Conservation (phyloP, 768 basidiomycete genomes). For the Leccinum rimulosum region DNA sequence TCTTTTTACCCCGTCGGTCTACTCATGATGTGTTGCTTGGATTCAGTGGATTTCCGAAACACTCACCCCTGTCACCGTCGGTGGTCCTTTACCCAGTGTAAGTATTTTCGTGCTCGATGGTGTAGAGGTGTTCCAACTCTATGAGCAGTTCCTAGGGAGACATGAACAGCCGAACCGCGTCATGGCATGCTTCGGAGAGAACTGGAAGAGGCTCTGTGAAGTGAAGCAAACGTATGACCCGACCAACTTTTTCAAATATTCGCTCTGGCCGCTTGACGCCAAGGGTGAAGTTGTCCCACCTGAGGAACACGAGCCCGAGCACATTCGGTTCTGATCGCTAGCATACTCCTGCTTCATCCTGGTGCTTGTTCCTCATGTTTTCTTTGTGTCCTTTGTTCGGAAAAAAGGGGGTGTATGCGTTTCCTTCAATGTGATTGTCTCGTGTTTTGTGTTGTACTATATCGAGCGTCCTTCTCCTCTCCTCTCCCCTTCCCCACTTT, state of each 20-base stretch:
- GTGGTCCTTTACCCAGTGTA: slow-evolving; percentile 84
- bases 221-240: slow-evolving; percentile 82
- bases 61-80: slow-evolving; percentile 65
- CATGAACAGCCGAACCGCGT: slow-evolving; percentile 62
- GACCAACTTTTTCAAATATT: slow-evolving; percentile 67
- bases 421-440: not conserved
- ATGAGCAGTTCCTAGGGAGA: slow-evolving; percentile 68
- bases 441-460: not conserved
- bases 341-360: too few species aligned
- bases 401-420: not conserved
- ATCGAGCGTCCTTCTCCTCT: not conserved
- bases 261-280: slow-evolving; percentile 76
- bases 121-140: slow-evolving; percentile 17
- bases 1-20: not conserved
- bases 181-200: slow-evolving; percentile 67
- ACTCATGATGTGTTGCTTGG: slow-evolving; percentile 10
- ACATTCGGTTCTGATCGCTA: slow-evolving; percentile 20
- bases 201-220: slow-evolving; percentile 66
- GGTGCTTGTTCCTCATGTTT: not conserved
- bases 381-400: not conserved
- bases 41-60: slow-evolving; percentile 76
- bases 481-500: not conserved
- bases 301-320: slow-evolving; percentile 57
- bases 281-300: slow-evolving; percentile 54
- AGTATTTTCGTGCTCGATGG: slow-evolving; percentile 33